Evolutionary conservation across 768 basidiomycete genomes (phyloP), one percentile per base, ranked within the genome.

Genomic region (Plicaturopsis crispa): DNA sequence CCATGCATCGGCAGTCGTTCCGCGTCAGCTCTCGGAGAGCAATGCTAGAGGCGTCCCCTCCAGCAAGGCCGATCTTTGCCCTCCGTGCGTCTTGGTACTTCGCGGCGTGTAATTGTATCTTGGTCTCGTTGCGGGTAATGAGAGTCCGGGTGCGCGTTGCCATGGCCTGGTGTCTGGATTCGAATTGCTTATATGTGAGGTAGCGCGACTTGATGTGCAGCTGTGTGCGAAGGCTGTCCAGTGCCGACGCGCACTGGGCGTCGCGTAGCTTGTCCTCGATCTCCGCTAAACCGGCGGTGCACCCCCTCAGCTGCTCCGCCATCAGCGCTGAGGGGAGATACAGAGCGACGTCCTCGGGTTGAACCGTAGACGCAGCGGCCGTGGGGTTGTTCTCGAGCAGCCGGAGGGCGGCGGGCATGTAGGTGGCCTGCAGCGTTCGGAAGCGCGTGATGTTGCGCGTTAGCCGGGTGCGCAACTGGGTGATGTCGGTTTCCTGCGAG

Each of bases 61-160:
- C 36, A 12, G 24, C 20, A 1, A 46, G 24, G 13, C 19, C 14
- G 1, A 26, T 24, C 17, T 24, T 3, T 4, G 49, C 45, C 11
- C 20, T n/a, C 26, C 42, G 40, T 7, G 45, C 48, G 2, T 6
- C 26, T 11, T 37, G 38, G 33, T 42, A 51, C 12, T 36, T 48
- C 28, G 45, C 40, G 8, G 41, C 37, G 18, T 39, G 34, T 0
- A 33, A 24, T 3, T 32, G 23, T 11, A 46, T 42, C 31, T 44
- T 45, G 16, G 19, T 33, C 7, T 48, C 39, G 18, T 43, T 40
- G 1, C 39, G 20, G 1, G 33, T 28, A 3, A 51, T 21, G 4
- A 40, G 31, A 4, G 28, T 36, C 14, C 35, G 38, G 1, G 44
- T 28, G 1, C 40, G 31, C 0, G 49, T 50, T 4, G 35, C 41